Evolutionary conservation across 2,329 filamentous ascomycete species (phyloP).

Genomic region (Eurotiales sp.): DNA sequence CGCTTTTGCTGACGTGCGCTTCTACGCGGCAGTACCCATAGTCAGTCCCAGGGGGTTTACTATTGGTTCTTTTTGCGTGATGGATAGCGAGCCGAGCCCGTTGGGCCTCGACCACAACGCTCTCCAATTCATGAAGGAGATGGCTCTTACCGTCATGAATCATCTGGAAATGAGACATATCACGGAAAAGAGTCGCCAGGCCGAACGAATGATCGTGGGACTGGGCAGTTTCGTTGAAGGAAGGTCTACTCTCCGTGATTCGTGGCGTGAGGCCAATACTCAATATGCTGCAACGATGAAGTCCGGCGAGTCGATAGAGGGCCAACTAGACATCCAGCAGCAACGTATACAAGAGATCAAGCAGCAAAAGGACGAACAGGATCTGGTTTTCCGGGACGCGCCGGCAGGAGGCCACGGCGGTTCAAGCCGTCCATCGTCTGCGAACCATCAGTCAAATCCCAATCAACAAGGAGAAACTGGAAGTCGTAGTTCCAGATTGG

Average conservation of each 20-base stretch:
- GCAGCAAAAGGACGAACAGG: background rate
- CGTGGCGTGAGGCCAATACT: constrained; percentile 20
- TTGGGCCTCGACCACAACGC: constrained; percentile 26
- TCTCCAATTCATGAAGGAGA: constrained; percentile 55
- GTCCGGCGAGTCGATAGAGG: constrained; percentile 9
- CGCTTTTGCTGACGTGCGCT: background rate
- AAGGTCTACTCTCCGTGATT: constrained; percentile 27
- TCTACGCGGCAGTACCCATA: background rate
- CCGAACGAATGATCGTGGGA: constrained; percentile 55
- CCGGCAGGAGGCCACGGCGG: no score
- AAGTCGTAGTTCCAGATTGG: background rate
- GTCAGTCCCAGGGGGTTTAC: background rate
- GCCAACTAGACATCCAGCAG: constrained; percentile 21
- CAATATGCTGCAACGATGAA: constrained; percentile 12
- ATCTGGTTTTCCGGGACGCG: background rate
- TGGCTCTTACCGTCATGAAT: constrained; percentile 54
- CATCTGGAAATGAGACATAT: constrained; percentile 55
- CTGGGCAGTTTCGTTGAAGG: constrained; percentile 52
- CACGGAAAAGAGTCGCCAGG: constrained; percentile 49
- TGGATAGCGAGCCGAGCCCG: background rate
- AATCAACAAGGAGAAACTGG: background rate
- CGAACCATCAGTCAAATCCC: background rate
- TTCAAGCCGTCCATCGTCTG: no score
- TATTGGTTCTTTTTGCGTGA: background rate
- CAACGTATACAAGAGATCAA: constrained; percentile 18